Base-by-base conservation (phyloP, 495 filamentous ascomycete genomes). In the Cercophora samala region DNA sequence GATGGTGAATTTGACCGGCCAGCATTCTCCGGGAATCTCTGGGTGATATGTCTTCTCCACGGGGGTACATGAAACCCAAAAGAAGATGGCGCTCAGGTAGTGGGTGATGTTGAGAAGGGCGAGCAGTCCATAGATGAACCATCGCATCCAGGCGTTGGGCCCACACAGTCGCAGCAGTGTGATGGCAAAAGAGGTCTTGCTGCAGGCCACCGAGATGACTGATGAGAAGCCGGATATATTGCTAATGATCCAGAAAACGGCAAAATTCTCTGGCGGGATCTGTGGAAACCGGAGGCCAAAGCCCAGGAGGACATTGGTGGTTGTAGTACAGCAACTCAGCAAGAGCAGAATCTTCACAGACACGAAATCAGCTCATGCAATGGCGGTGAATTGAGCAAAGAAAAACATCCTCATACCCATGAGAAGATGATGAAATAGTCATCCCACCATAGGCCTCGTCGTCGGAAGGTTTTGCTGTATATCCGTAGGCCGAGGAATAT, bases 81-180 rank as follows among this genome's bases (percentile, higher is more conserved):
- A 74, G 55, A 81, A 79, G 4, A 82, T 69, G 22, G 75, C 77
- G 46, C 74, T 79, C n/a, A 79, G 53, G 22, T 75, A 74, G 59
- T 77, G 73, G 62, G 74, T 71, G 21, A 78, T 52, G 67, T 81
- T 81, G 54, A 81, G 73, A 29, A 65, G 66, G 56, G 73, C 64
- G 29, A 78, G 76, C 21, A 81, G 65, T 46, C 74, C 66, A 70
- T 68, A 72, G n/a, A 76, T 22, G 53, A 66, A 58, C 60, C 62
- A 68, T 32, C 59, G 66, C 25, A 67, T 65, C 70, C 69, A 72
- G 9, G 72, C 69, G 5, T 75, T 65, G 1, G 69, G 66, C 5
- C 37, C 37, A 11, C n/a, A 18, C 22, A 76, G 59, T n/a, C 69
- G 46, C n/a, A 76, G 66, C 32, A 76, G 64, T 3, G 74, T 76